Base-by-base conservation (phyloP, 148 eudicot genomes). In the Dysphania ambrosioides region DNA sequence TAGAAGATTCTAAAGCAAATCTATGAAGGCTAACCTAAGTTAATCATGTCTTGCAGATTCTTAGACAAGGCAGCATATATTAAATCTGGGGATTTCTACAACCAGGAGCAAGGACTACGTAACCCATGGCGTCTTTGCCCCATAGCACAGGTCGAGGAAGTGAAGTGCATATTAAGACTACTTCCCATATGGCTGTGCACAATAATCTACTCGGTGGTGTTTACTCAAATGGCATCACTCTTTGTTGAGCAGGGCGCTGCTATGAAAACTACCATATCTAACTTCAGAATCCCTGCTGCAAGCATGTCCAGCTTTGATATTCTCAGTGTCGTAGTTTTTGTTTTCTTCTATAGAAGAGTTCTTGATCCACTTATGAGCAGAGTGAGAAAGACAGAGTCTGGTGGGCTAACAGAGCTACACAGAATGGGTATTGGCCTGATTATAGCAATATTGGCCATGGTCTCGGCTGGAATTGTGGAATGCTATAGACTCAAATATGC, bases 261-360 rank as follows among this genome's bases (percentile, higher is more conserved):
- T 27, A 93, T 91, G 98, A 83, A 82, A 68, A 87, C 87, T 13
- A 81, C 77, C 12, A 58, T 93, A 1, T 70, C 88, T 66, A 82
- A 83, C 79, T 93, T 93, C 82, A 76, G 73, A 49, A 86, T 93
- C 63, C 98, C 98, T 7, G 84, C 98, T 1, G 91, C 98, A 24
- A 87, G 97, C 83, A 91, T 91, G 93, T 93, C 95, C 9, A 86
- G 88, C 72, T 93, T 93, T n/a, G 98, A 93, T 86, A 91, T 87
- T 65, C 81, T 89, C 24, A 93, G 93, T 35, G 98, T 93, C 0
- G 92, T 89, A 9, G 58, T 84, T 29, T 88, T 91, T 76, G 85
- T 88, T 53, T 89, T 89, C 80, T 66, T 91, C 32, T 89, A 87
- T 56, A 77, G 90, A 13, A 81, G 86, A 34, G 86, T 89, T 9